Evolutionary conservation across 441 rosid genomes (phyloP).

Genomic region (Pelargonium australe): DNA sequence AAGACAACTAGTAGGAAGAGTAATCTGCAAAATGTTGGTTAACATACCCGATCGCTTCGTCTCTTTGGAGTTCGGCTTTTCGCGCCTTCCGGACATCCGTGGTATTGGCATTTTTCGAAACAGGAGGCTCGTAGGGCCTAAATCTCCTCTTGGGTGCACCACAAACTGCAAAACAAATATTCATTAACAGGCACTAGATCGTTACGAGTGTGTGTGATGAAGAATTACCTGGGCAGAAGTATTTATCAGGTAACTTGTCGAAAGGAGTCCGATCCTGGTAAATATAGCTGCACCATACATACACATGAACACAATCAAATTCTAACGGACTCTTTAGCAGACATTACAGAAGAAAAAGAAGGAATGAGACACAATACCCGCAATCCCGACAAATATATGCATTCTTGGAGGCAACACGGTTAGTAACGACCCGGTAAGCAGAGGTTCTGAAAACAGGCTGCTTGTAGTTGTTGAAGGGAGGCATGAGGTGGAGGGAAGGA

Average conservation of each 20-base stretch:
- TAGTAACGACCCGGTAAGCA: constrained; percentile 45
- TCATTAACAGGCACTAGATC: neutral
- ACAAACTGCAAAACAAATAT: constrained; percentile 49
- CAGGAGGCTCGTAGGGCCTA: constrained; percentile 52
- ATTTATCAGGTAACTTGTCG: constrained; percentile 65
- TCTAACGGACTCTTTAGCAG: neutral
- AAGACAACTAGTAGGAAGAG: neutral
- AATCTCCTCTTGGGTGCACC: constrained; percentile 94
- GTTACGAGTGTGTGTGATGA: neutral
- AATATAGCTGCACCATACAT: constrained; percentile 52
- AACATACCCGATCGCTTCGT: constrained; percentile 68
- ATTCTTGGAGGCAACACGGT: constrained; percentile 82
- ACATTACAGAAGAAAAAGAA: neutral
- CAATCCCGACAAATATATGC: constrained; percentile 91
- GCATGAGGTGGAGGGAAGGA: constrained; percentile 36
- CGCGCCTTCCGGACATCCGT: constrained; percentile 59
- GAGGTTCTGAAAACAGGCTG: constrained; percentile 24
- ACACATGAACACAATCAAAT: neutral
- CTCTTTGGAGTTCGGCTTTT: constrained; percentile 60
- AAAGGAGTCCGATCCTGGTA: constrained; percentile 87
- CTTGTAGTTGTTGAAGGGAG: constrained; percentile 22
- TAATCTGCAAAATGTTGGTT: neutral
- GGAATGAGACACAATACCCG: constrained; percentile 38
- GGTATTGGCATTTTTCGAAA: constrained; percentile 50
- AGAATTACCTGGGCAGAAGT: constrained; percentile 67